Evolutionary conservation across 2,329 filamentous ascomycete species (phyloP), one percentile per base, ranked within the genome.

Genomic region (Drechslerella dactyloides): DNA sequence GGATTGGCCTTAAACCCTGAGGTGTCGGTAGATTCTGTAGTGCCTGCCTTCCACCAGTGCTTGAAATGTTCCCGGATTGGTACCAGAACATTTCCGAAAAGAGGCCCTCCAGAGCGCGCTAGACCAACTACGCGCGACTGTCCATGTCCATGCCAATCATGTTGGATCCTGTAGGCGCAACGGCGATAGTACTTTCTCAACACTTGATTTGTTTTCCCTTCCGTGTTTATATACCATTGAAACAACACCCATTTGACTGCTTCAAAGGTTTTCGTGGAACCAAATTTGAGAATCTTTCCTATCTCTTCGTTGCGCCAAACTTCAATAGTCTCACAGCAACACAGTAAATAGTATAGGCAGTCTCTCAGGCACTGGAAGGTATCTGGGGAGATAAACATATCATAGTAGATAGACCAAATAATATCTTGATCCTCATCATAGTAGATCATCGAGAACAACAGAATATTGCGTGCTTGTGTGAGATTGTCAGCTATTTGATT

Each of bases 391-490:
- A 61, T 17, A 4, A 69, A 42, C 8, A 69, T 21, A 30, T 69
- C 64, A 24, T 69, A 69, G 57, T 61, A 62, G 23, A 69, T 62
- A 1, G 51, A 7, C 64, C 64, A 69, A 3, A 69, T 23, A 15
- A 15, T 17, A 2, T 33, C n/a, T 4, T 7, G 17, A 13, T 56
- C 7, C 10, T 61, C 57, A 6, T 48, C 21, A 8, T 51, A 21
- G 0, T 44, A 40, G 11, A 61, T 52, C 40, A 69, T 54, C 4
- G 52, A 54, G 5, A 68, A 42, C 3, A 62, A 8, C 6, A 61
- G 52, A 15, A 61, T 50, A 24, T 62, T 62, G 17, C 63, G 35
- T 17, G 63, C 63, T 68, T 19, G 50, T 15, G 37, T 44, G 27
- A 8, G 8, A 33, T 33, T 33, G 27, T 33, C 8, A 33, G 27